These are phyloP conservation scores for Rhizophlyctis rosea DNA, from an alignment of 192 early-diverging fungal species.

Conservation along the genomic window DNA sequence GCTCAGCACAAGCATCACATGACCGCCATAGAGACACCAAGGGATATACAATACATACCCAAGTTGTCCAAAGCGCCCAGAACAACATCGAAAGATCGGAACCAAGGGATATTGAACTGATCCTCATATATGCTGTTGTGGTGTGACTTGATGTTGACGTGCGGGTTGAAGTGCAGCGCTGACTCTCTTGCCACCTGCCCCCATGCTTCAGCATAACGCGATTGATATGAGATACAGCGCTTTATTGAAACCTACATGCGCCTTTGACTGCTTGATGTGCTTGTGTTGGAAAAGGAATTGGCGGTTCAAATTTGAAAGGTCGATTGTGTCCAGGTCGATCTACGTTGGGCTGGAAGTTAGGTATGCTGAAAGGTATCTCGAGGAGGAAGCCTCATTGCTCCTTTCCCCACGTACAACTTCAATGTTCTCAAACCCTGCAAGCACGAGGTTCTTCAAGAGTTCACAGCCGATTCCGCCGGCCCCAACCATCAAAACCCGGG, in stretches of 20 bases:
- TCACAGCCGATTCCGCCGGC: constrained; percentile 98
- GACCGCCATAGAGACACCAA: too few relatives aligned
- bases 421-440: constrained; percentile 82
- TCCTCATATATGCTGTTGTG: constrained; percentile 88
- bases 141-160: constrained; percentile 67
- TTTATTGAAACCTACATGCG: constrained; percentile 66
- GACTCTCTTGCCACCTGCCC: constrained; percentile 75
- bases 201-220: not conserved
- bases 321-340: constrained; percentile 98
- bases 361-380: too few relatives aligned
- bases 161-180: constrained; percentile 82
- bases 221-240: not conserved
- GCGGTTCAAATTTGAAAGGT: constrained; percentile 97
- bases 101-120: constrained; percentile 85
- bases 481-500: constrained; percentile 48
- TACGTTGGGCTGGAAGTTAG: too few relatives aligned
- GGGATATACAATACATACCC: constrained; percentile 51
- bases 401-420: constrained; percentile 63
- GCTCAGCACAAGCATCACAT: too few relatives aligned
- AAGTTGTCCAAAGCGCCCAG: constrained; percentile 97
- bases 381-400: too few relatives aligned
- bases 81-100: constrained; percentile 82
- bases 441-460: constrained; percentile 89
- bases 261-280: constrained; percentile 92
- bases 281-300: constrained; percentile 97